Evolutionary conservation across 164 flowering plant genomes (phyloP), one percentile per base, ranked within the genome.

Genomic region (Sextonia rubra): DNA sequence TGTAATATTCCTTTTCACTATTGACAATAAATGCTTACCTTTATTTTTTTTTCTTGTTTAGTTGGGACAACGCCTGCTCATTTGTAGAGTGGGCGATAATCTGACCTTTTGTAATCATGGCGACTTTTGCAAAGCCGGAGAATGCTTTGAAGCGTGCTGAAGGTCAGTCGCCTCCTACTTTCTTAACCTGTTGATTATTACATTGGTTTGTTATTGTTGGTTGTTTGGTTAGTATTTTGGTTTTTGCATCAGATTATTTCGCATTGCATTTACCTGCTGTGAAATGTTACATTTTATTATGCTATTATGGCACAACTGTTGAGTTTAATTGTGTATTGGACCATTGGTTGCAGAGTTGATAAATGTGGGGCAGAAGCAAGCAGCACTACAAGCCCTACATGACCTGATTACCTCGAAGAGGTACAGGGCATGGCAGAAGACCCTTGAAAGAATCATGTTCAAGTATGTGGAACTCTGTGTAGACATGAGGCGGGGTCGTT

Each of bases 391-490:
- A 73, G 86, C 92, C 0, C 95, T 95, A 64, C 98, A 90, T 72
- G 90, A 89, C 80, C 77, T 93, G 48, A 90, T 93, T 52, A 91
- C 98, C 18, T 91, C 98, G 14, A 95, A 88, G 85, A 91, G 95
- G 79, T 80, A 93, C 47, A 73, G 98, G 24, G 92, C 94, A 64
- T 95, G 98, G 98, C 93, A 89, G 74, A 95, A 90, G 77, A 77
- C 94, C 2, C 90, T 87, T 61, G 99, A 95, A 48, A 84, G 76
- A 71, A 91, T 93, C 47, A 91, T 95, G 99, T 87, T 93, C 78
- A 93, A 91, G 79, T 91, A 91, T 82, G 86, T 95, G 0, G 99
- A 95, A 78, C 89, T 95, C 14, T 95, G 99, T 78, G 99, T 95
- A 48, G 99, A 93, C 55, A 77, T 95, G 92, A 79, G 89, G 60